Base-by-base conservation (phyloP, 1,284 basidiomycete species). In the Tilletiopsis washingtonensis region DNA sequence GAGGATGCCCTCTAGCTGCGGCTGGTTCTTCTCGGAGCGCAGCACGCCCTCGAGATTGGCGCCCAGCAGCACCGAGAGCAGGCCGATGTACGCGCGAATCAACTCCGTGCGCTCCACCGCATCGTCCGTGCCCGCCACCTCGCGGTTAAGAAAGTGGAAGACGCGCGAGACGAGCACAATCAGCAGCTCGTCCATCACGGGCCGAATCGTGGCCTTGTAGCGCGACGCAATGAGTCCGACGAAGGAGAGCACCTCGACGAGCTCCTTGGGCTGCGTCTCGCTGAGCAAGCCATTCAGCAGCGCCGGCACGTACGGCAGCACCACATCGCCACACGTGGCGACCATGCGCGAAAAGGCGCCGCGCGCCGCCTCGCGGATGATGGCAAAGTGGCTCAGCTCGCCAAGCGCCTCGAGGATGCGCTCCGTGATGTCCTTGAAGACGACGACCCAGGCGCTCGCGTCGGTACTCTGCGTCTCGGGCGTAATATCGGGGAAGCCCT, bases 161-260 rank as follows among this genome's bases (percentile, higher is more conserved):
- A 97, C 87, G 62, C 96, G 88, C 15, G 83, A 78, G 54, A 84
- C 84, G 57, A 99, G 78, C 1, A 91, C 89, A 0, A 85, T 81
- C 46, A 97, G 82, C 23, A 99, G 81, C 70, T 93, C 83, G 71
- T 98, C 91, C 56, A 98, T 77, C 21, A 96, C 89, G 56, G 83
- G 77, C 57, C 83, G 83, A 74, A 96, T 81, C 59, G 87, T 60
- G 56, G 89, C 90, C 79, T 90, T 88, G 58, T 98, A 82, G 69
- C 88, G 88, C 75, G 94, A 89, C 54, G 93, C 85, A 52, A 98
- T 77, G 19, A 96, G 78, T 6, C 84, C 84, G 50, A 98, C 84
- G 77, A 99, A 98, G 69, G 84, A 85, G 78, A 98, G 84, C 69
- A 98, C 94, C 69, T 99, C 94, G 39, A 87, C 84, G 53, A 99